These are phyloP conservation scores for Colletotrichum limetticola DNA, from an alignment of 2,329 filamentous ascomycete genomes.

Conservation along the genomic window DNA sequence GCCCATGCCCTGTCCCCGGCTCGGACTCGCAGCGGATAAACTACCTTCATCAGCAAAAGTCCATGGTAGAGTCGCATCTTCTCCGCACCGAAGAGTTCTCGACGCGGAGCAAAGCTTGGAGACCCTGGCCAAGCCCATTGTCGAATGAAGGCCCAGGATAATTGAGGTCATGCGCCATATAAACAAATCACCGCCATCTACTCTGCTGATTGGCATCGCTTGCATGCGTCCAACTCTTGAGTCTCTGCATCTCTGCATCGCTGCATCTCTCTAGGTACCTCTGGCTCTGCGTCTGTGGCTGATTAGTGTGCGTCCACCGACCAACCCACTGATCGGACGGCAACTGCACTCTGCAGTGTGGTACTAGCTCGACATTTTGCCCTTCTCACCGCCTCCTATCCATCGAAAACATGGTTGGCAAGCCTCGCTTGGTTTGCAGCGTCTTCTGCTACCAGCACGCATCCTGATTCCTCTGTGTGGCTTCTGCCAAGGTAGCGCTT, in stretches of 20 bases:
- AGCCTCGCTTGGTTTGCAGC: neutral
- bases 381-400: neutral
- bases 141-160: neutral
- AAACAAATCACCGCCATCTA: slow-evolving; percentile 10
- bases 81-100: slow-evolving; percentile 27
- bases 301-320: slow-evolving; percentile 3
- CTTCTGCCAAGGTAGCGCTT: neutral
- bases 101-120: slow-evolving; percentile 22
- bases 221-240: slow-evolving; percentile 3
- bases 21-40: slow-evolving; percentile 29
- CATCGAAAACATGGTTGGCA: neutral
- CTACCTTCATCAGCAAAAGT: slow-evolving; percentile 30
- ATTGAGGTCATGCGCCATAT: slow-evolving; percentile 12
- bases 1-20: slow-evolving; percentile 17
- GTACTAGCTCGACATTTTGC: neutral
- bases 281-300: slow-evolving; percentile 6
- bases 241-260: neutral
- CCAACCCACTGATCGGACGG: neutral
- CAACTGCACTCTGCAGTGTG: neutral
- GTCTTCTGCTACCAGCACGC: neutral
- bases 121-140: slow-evolving; percentile 23
- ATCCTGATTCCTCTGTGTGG: too few relatives aligned
- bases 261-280: neutral
- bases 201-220: slow-evolving; percentile 15
- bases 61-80: slow-evolving; percentile 24